Percentiles rank a stretch among this genome's conserved stretches.
Evolutionary conservation across 805 yeast species (phyloP).

Genomic region (Starmera quercuum): DNA sequence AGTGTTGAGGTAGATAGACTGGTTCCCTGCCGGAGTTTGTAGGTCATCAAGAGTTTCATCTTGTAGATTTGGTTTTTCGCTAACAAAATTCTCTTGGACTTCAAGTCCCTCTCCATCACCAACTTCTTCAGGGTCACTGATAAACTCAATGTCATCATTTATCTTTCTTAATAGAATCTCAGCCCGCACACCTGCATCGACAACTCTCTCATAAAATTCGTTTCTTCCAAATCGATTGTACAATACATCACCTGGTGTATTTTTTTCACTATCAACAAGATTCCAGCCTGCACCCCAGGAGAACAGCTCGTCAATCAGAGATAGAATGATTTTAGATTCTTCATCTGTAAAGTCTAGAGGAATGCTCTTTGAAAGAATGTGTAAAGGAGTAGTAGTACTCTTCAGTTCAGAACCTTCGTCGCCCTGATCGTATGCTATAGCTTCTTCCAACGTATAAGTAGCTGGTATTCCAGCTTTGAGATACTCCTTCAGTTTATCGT

Average conservation of each 20-base stretch:
- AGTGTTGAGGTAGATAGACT: constrained; percentile 55
- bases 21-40: constrained; percentile 51
- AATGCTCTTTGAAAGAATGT: constrained; percentile 51
- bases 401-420: constrained; percentile 26
- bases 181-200: constrained; percentile 87
- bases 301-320: constrained; percentile 59
- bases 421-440: constrained; percentile 44
- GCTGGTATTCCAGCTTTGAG: constrained; percentile 69
- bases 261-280: constrained; percentile 57
- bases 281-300: constrained; percentile 94
- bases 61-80: constrained; percentile 9
- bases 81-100: constrained; percentile 8
- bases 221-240: constrained; percentile 36
- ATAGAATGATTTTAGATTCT: constrained; percentile 37
- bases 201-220: constrained; percentile 40
- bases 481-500: constrained; percentile 36
- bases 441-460: constrained; percentile 77
- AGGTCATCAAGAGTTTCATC: constrained; percentile 11
- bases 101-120: constrained; percentile 12
- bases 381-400: constrained; percentile 74
- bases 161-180: constrained; percentile 74
- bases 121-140: constrained; percentile 31
- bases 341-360: constrained; percentile 29
- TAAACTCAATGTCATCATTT: constrained; percentile 57
- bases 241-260: constrained; percentile 83